Evolutionary conservation across 192 early-diverging fungal species (phyloP).

Genomic region (Umbelopsis sp.): DNA sequence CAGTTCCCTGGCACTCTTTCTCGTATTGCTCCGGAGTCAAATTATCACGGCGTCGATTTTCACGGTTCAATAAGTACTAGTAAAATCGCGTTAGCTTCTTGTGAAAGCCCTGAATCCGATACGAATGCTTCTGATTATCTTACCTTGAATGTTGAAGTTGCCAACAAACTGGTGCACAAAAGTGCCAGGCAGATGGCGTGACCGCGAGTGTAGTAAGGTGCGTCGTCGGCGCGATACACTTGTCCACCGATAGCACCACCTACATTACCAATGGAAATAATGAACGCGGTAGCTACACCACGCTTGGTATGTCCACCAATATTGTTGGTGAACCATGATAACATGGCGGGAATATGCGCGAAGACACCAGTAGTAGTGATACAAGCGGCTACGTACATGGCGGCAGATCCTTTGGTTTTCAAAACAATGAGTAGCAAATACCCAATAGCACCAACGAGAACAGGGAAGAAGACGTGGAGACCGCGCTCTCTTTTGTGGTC

Average conservation of each 20-base stretch:
- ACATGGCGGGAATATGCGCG: conserved; percentile 60
- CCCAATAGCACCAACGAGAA: conserved; percentile 47
- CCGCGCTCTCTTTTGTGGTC: conserved; percentile 51
- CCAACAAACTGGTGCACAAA: conserved; percentile 33
- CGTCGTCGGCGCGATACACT: conserved; percentile 68
- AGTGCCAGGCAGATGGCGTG: conserved; percentile 53
- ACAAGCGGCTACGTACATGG: conserved; percentile 47
- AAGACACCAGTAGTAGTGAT: conserved; percentile 50
- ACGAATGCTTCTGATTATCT: not conserved
- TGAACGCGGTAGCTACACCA: conserved; percentile 64
- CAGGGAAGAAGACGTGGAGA: conserved; percentile 43
- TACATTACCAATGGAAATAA: conserved; percentile 71
- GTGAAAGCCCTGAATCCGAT: too few species aligned
- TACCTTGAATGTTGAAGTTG: conserved; percentile 11
- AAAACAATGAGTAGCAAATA: conserved; percentile 50
- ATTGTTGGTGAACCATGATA: conserved; percentile 71
- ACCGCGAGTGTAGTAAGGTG: conserved; percentile 52
- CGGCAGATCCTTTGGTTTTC: conserved; percentile 28
- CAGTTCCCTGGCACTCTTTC: conserved; percentile 41
- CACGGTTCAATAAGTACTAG: conserved; percentile 55
- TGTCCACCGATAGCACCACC: conserved; percentile 76
- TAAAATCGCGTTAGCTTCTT: conserved; percentile 49
- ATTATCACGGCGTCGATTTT: conserved; percentile 62
- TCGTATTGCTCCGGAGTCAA: conserved; percentile 51
- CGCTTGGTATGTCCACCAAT: conserved; percentile 73